These are phyloP conservation scores for Entomortierella beljakovae DNA, from an alignment of 192 early-diverging fungal genomes.

Conservation along the genomic window DNA sequence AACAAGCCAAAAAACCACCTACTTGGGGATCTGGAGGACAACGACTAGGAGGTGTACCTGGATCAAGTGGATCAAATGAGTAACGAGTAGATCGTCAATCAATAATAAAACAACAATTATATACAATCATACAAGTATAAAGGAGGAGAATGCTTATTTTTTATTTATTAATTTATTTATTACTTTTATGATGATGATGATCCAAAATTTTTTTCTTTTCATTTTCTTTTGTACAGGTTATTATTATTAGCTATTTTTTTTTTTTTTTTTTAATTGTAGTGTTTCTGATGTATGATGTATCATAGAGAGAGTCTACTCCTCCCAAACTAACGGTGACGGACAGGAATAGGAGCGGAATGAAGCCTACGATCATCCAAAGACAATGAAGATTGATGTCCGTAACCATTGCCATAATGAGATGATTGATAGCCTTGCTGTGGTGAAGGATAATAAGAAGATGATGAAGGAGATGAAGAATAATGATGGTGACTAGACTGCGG, in stretches of 20 bases:
- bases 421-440: conserved; percentile 20
- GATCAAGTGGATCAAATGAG: too few relatives aligned
- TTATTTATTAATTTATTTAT: background rate
- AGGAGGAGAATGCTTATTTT: too few relatives aligned
- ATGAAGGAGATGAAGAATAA: conserved; percentile 43
- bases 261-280: background rate
- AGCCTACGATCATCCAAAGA: conserved; percentile 39
- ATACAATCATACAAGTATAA: too few relatives aligned
- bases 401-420: conserved; percentile 6
- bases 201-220: conserved; percentile 1
- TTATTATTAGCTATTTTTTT: background rate
- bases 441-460: conserved; percentile 30
- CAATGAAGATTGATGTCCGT: conserved; percentile 22
- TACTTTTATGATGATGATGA: background rate
- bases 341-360: conserved; percentile 52
- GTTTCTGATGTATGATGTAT: too few relatives aligned
- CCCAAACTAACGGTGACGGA: conserved; percentile 35
- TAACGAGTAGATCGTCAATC: too few relatives aligned
- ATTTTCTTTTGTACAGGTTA: background rate
- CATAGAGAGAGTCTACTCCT: too few relatives aligned
- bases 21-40: conserved; percentile 36
- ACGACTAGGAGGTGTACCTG: conserved; percentile 39
- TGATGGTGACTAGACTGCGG: conserved; percentile 36
- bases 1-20: conserved; percentile 19
- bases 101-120: too few relatives aligned